These are phyloP conservation scores for Lactarius trivialis DNA, from an alignment of 768 basidiomycete genomes.

Conservation along the genomic window DNA sequence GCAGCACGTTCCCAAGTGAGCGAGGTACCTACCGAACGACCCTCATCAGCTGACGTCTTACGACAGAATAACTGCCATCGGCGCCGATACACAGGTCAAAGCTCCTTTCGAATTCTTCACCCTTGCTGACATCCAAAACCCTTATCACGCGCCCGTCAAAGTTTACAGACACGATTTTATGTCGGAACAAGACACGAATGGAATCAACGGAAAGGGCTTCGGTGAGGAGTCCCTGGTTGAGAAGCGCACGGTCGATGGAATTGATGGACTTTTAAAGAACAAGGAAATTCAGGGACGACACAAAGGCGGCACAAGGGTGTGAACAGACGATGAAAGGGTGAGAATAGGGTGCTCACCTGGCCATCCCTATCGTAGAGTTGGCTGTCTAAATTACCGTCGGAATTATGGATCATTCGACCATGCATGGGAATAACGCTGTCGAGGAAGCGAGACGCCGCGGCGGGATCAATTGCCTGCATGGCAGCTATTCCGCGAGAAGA, in stretches of 20 bases:
- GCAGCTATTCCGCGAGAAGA: constrained; percentile 91
- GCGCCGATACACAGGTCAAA: constrained; percentile 87
- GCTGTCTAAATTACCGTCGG: constrained; percentile 64
- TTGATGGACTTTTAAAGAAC: constrained; percentile 69
- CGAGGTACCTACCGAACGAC: constrained; percentile 65
- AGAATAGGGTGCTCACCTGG: constrained; percentile 50
- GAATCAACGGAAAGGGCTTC: constrained; percentile 58
- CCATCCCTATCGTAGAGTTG: constrained; percentile 85
- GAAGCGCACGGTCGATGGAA: constrained; percentile 82
- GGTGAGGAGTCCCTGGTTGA: constrained; percentile 81
- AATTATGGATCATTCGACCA: constrained; percentile 90
- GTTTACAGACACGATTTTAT: constrained; percentile 72
- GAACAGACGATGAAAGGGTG: constrained; percentile 13
- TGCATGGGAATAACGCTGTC: constrained; percentile 86
- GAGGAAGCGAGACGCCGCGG: constrained; percentile 62
- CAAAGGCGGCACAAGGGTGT: constrained; percentile 24
- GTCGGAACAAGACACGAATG: constrained; percentile 68
- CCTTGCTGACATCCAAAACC: constrained; percentile 42
- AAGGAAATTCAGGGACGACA: constrained; percentile 27
- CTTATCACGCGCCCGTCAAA: constrained; percentile 57
- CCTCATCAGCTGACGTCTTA: constrained; percentile 92
- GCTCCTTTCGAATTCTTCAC: constrained; percentile 38
- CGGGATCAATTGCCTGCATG: constrained; percentile 70
- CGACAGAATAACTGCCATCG: constrained; percentile 90
- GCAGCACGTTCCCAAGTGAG: constrained; percentile 28